Evolutionary conservation across 1,284 basidiomycete genomes (phyloP).

Genomic region (Ustilago bromivora): DNA sequence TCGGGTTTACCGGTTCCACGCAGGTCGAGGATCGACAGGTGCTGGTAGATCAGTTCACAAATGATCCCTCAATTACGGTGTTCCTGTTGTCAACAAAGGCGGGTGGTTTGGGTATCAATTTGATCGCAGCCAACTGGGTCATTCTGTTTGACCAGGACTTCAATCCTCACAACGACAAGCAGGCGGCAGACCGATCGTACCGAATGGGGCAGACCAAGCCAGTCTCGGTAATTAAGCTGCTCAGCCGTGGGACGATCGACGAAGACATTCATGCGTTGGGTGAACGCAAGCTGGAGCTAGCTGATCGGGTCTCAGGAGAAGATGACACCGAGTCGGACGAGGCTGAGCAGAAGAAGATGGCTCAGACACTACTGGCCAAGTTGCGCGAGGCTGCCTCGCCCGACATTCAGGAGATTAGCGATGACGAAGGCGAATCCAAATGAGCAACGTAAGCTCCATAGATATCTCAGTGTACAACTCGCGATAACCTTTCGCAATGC

Average conservation of each 20-base stretch:
- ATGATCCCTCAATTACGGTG: constrained; percentile 87
- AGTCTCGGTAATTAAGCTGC: constrained; percentile 90
- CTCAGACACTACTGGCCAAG: constrained; percentile 53
- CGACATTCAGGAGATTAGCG: constrained; percentile 36
- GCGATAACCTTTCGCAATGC: neutral
- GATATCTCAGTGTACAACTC: neutral
- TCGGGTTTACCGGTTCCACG: constrained; percentile 93
- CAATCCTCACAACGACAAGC: constrained; percentile 79
- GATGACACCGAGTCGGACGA: constrained; percentile 57
- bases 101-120: constrained; percentile 74
- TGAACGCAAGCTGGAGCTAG: constrained; percentile 62
- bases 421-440: constrained; percentile 19
- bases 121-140: constrained; percentile 77
- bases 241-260: constrained; percentile 91
- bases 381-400: constrained; percentile 47
- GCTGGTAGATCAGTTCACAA: constrained; percentile 96
- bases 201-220: constrained; percentile 95
- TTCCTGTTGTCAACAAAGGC: constrained; percentile 97
- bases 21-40: constrained; percentile 92
- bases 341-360: constrained; percentile 51
- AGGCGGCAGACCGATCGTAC: constrained; percentile 97
- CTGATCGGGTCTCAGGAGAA: constrained; percentile 63
- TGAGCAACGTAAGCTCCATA: neutral
- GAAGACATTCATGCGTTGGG: constrained; percentile 62
- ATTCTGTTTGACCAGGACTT: constrained; percentile 87